A percentile compares a stretch with the other conserved stretches of the same genome.
Evolutionary conservation across 106 monocot genomes (phyloP).

Genomic region (Agapanthus africanus): DNA sequence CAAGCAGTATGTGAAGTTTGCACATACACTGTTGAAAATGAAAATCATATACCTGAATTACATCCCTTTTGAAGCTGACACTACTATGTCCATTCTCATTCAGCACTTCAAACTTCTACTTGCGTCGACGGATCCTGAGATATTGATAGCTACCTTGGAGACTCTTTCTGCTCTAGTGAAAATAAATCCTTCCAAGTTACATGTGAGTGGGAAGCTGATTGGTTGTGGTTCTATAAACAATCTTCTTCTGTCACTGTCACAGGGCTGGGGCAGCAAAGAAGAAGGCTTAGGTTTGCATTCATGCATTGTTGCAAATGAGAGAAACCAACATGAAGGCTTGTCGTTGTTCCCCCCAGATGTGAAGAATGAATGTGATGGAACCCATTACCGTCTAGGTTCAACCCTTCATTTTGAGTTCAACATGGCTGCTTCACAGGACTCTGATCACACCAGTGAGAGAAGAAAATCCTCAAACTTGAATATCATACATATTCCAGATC

Average conservation of each 20-base stretch:
- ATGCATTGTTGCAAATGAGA: conserved; percentile 74
- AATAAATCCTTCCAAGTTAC: conserved; percentile 95
- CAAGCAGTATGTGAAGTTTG: not conserved
- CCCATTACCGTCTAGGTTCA: conserved; percentile 40
- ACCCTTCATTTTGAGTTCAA: conserved; percentile 82
- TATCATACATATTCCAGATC: conserved; percentile 47
- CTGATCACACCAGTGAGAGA: conserved; percentile 4
- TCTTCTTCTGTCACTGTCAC: conserved; percentile 72
- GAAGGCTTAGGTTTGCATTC: conserved; percentile 93
- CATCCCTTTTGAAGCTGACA: not conserved
- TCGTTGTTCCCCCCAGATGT: conserved; percentile 68
- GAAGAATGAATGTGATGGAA: conserved; percentile 46
- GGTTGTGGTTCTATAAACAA: conserved; percentile 77
- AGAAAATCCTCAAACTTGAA: conserved; percentile 40
- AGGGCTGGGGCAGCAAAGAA: conserved; percentile 99
- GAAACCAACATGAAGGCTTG: conserved; percentile 58
- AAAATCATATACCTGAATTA: not conserved
- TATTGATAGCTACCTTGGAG: conserved; percentile 80
- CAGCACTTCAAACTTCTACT: conserved; percentile 95
- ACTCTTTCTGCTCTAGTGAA: conserved; percentile 83
- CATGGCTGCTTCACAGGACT: conserved; percentile 22
- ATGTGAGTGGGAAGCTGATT: conserved; percentile 84
- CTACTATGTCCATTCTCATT: conserved; percentile 5
- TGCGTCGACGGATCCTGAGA: conserved; percentile 93
- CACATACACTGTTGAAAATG: not conserved